phyloP scores from a whole-genome alignment of 2,329 filamentous ascomycete genomes.

The Fusarium illudens region DNA sequence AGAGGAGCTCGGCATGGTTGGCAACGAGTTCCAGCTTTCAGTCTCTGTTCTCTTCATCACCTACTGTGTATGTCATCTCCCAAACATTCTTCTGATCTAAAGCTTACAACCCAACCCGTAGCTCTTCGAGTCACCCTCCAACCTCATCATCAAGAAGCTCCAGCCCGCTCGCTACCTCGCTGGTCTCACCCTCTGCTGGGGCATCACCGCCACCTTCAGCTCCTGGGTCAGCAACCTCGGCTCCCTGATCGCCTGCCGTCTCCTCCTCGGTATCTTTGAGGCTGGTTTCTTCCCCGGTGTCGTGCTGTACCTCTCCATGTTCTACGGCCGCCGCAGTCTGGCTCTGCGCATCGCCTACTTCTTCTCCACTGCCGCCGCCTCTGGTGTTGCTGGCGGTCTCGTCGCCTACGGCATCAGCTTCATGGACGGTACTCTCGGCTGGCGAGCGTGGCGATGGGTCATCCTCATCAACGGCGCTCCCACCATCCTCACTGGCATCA shows the following conservation, averaged over 20 bases:
- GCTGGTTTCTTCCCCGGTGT: slow-evolving; percentile 62
- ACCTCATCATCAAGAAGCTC: slow-evolving; percentile 50
- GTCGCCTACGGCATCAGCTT: slow-evolving; percentile 71
- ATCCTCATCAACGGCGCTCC: slow-evolving; percentile 62
- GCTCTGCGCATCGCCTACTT: slow-evolving; percentile 70
- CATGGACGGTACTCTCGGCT: slow-evolving; percentile 66
- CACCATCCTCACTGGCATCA: slow-evolving; percentile 60
- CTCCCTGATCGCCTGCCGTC: slow-evolving; percentile 54
- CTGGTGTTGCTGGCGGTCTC: slow-evolving; percentile 71
- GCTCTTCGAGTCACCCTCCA: slow-evolving; percentile 53
- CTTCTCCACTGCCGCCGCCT: slow-evolving; percentile 67
- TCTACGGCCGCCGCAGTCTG: slow-evolving; percentile 69
- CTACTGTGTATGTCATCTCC: slow-evolving; percentile 50
- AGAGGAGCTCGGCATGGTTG: slow-evolving; percentile 63
- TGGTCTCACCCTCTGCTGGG: slow-evolving; percentile 56
- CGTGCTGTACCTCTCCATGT: slow-evolving; percentile 66
- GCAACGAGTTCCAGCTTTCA: slow-evolving; percentile 65
- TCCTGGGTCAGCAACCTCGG: slow-evolving; percentile 56
- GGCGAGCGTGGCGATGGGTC: slow-evolving; percentile 73
- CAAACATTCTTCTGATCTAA: too few species aligned
- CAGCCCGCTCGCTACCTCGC: slow-evolving; percentile 59
- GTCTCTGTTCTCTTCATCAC: slow-evolving; percentile 54
- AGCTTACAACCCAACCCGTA: slow-evolving; percentile 4
- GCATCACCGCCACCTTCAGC: slow-evolving; percentile 53
- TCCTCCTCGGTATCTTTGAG: slow-evolving; percentile 50